Base-by-base conservation (phyloP, 2,329 filamentous ascomycete species). In the Aspergillus thermomutatus region DNA sequence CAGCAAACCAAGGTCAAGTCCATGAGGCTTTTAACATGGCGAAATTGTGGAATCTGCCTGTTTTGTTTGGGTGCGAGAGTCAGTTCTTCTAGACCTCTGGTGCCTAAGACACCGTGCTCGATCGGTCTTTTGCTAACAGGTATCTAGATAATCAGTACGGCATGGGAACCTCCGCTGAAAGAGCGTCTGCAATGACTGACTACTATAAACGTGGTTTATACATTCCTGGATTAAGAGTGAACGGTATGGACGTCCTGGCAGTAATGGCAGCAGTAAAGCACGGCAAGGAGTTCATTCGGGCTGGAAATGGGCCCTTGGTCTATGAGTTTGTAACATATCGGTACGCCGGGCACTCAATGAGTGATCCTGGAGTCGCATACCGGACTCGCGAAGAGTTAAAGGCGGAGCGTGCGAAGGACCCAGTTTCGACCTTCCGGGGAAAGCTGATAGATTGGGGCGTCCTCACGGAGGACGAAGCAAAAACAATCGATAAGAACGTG, bases 151-250 rank as follows among this genome's bases (percentile, higher is more conserved):
- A 99, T 89, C 99, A 99, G 82, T 99, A 99, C 77, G 94, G 94
- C 78, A 99, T 99, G 94, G 94, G 94, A 80, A 99, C 94, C 63
- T 90, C 94, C 60, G 93, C 94, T 66, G 88, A 89, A 79, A 92
- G 94, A 71, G 92, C 94, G 60, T 93, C 94, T 59, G 94, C 94
- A 69, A 81, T 97, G 75, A 97, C 94, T 77, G 94, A 99, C 79
- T 99, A 99, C 88, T 97, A 99, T 87, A 97, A 97, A 88, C 93
- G 94, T 80, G 94, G 94, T 66, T 94, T 99, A 82, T 99, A 97
- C 84, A 99, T 99, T 67, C 93, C 94, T 57, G 94, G 94, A 82
- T 87, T 99, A 70, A 99, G 99, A 86, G 91, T 99, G 78, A 99
- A 99, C 81, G 94, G 91, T 73, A 99, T 99, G 94, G 94, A 99